These are phyloP conservation scores for Pterothamnion heteromorphum DNA, from an alignment of 31 red algal genomes.

Conservation along the genomic window DNA sequence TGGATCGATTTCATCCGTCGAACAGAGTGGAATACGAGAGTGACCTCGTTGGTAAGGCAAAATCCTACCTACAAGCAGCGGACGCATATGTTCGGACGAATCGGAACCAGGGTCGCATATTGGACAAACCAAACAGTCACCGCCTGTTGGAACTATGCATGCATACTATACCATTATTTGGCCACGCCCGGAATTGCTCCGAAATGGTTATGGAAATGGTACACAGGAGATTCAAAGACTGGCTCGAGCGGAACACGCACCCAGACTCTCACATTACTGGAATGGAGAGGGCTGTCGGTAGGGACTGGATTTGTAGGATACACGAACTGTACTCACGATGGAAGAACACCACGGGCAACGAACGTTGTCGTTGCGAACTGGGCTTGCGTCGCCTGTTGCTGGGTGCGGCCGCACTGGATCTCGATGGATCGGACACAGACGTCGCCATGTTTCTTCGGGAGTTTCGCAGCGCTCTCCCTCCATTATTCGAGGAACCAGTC, in stretches of 20 bases:
- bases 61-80: background rate
- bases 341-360: background rate
- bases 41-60: background rate
- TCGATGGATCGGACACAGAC: background rate
- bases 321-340: background rate
- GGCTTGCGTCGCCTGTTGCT: background rate
- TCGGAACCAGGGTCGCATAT: background rate
- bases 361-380: background rate
- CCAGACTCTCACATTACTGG: background rate
- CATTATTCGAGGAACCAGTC: conserved; percentile 1
- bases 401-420: background rate
- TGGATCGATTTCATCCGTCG: background rate
- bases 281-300: background rate
- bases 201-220: background rate
- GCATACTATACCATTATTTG: background rate
- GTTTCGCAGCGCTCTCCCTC: background rate
- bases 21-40: background rate
- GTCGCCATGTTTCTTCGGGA: background rate
- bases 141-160: background rate
- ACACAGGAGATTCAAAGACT: background rate
- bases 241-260: background rate
- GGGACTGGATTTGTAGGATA: background rate
- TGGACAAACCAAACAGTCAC: background rate
- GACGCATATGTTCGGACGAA: background rate
- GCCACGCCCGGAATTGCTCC: background rate